phyloP scores from a whole-genome alignment of 23 red algal species.

The Gracilaria gracilis region DNA sequence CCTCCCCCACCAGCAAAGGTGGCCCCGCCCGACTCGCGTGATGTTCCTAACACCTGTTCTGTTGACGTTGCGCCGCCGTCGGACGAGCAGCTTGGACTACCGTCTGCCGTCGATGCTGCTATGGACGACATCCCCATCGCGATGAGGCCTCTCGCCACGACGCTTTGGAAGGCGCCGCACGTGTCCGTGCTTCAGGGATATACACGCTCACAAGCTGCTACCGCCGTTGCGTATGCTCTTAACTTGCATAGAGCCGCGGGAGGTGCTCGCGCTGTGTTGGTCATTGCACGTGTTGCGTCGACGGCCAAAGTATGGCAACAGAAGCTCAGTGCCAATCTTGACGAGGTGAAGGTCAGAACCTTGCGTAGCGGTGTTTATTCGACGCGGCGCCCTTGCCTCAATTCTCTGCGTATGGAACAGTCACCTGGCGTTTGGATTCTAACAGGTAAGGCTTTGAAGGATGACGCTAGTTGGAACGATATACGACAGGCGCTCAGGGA shows the following conservation, averaged over 20 bases:
- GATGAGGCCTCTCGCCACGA: not conserved
- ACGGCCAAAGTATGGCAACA: constrained; percentile 34
- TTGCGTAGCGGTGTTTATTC: constrained; percentile 29
- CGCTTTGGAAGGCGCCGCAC: not conserved
- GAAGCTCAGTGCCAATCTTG: not conserved
- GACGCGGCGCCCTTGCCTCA: not conserved
- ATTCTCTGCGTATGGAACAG: not conserved
- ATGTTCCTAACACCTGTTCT: not conserved
- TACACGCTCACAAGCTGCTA: constrained; percentile 11
- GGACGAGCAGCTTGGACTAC: constrained; percentile 40
- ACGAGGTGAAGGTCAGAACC: constrained; percentile 20
- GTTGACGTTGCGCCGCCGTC: constrained; percentile 18
- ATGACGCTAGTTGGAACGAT: not conserved
- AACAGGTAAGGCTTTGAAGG: constrained; percentile 2
- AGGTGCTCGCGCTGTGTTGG: constrained; percentile 19
- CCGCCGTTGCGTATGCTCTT: constrained; percentile 21
- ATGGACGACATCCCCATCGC: constrained; percentile 3
- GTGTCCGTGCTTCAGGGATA: not conserved
- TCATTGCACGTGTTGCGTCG: constrained; percentile 20
- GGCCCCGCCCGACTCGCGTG: not conserved
- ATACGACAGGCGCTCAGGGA: constrained; percentile 12
- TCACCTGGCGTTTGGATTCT: constrained; percentile 39
- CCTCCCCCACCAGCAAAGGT: not conserved
- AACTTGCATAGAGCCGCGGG: constrained; percentile 28
- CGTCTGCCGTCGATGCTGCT: not conserved